These are phyloP conservation scores for Artemisia annua DNA, from an alignment of 129 eudicot genomes.

Conservation along the genomic window DNA sequence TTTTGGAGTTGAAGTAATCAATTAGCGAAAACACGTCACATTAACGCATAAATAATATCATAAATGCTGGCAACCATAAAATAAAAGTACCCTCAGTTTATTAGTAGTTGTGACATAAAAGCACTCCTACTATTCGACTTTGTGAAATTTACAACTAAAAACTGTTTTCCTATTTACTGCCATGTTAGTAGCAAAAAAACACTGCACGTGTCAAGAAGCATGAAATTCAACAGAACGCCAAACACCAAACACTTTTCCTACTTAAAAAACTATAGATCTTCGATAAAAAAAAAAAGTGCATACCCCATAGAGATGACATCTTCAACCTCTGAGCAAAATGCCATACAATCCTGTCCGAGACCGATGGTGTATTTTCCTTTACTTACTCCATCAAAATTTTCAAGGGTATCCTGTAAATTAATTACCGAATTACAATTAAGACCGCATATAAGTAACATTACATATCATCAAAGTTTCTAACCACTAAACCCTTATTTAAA, in stretches of 20 bases:
- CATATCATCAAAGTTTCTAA: too few species aligned
- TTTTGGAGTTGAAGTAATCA: not conserved
- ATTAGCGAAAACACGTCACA: not conserved
- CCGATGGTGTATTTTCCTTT: constrained; percentile 98
- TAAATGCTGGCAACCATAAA: constrained; percentile 16
- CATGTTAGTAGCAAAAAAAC: constrained; percentile 3
- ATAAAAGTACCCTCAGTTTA: constrained; percentile 3
- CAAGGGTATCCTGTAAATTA: constrained; percentile 69
- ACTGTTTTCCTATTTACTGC: not conserved
- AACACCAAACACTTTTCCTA: not conserved
- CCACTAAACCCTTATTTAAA: too few species aligned
- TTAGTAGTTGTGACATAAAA: constrained; percentile 12
- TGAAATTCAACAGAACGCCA: not conserved
- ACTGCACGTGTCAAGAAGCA: not conserved
- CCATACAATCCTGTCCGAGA: constrained; percentile 99
- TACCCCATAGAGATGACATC: constrained; percentile 99
- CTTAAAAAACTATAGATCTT: not conserved
- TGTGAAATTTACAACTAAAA: constrained; percentile 10
- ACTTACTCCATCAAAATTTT: constrained; percentile 93
- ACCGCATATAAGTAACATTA: not conserved
- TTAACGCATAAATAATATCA: not conserved
- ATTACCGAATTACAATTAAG: not conserved
- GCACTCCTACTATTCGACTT: not conserved
- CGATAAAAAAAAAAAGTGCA: constrained; percentile 3
- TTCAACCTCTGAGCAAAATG: constrained; percentile 95